Conservation (phyloP, 1,284 basidiomycete species). For the Xerocomus amazonicus region DNA sequence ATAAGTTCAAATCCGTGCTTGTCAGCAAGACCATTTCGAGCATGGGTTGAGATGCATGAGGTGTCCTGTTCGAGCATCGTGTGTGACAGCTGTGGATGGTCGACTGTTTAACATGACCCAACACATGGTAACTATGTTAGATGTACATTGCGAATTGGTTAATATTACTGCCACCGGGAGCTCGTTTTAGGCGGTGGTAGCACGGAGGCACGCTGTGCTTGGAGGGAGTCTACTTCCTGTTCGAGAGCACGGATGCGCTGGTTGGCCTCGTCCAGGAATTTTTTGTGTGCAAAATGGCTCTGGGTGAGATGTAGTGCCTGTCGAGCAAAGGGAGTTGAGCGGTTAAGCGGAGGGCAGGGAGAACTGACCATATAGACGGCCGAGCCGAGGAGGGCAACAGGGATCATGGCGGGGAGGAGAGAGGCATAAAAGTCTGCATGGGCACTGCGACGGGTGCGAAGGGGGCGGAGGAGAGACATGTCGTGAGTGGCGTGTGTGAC, state of each 20-base stretch:
- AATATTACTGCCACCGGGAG: not conserved
- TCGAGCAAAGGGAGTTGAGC: constrained; percentile 9
- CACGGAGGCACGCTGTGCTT: constrained; percentile 10
- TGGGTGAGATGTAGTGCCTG: constrained; percentile 65
- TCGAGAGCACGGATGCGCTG: constrained; percentile 54
- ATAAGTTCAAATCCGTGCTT: constrained; percentile 59
- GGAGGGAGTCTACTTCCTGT: constrained; percentile 49
- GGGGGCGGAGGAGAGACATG: constrained; percentile 4
- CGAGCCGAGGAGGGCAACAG: constrained; percentile 69
- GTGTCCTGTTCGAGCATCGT: too few species aligned
- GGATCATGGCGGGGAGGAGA: constrained; percentile 71
- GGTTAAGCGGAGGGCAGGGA: constrained; percentile 14
- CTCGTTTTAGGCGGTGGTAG: constrained; percentile 1
- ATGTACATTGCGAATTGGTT: not conserved
- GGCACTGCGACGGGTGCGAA: constrained; percentile 35
- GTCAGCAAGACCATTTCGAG: constrained; percentile 41
- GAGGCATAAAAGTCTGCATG: constrained; percentile 66
- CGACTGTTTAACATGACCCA: not conserved
- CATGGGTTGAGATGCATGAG: constrained; percentile 14
- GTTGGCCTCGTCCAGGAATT: constrained; percentile 58
- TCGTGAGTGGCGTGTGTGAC: constrained; percentile 11
- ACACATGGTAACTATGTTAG: not conserved
- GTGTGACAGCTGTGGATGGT: not conserved
- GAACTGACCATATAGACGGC: constrained; percentile 64
- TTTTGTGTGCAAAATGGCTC: constrained; percentile 62